Conservation (phyloP, 2,329 filamentous ascomycete species). For the Domatiomyces catenatus region DNA sequence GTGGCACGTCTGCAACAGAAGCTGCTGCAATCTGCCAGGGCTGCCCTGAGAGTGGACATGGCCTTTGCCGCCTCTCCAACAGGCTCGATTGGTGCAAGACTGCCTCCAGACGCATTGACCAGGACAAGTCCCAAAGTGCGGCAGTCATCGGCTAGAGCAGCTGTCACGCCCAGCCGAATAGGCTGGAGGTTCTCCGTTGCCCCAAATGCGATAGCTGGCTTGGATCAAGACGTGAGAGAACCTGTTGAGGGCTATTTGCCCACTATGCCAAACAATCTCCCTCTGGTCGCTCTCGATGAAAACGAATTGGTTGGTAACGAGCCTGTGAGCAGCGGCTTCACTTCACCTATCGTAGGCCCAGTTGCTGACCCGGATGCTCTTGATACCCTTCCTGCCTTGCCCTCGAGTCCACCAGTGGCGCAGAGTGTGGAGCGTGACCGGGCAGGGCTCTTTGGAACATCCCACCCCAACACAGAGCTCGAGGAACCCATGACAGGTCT, state of each 20-base stretch:
- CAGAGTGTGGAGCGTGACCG: background rate
- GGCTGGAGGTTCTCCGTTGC: slow-evolving; percentile 17
- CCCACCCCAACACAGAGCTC: slow-evolving; percentile 2
- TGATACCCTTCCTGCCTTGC: background rate
- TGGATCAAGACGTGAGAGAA: slow-evolving; percentile 16
- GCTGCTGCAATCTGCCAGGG: slow-evolving; percentile 15
- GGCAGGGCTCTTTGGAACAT: background rate
- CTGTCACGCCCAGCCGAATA: background rate
- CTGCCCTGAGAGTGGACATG: slow-evolving; percentile 13
- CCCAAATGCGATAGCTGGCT: slow-evolving; percentile 9
- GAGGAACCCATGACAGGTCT: slow-evolving; percentile 12
- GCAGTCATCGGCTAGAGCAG: background rate
- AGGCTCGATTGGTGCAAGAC: slow-evolving; percentile 15
- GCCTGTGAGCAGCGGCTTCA: slow-evolving; percentile 17
- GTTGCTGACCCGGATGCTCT: background rate
- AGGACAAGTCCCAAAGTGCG: background rate
- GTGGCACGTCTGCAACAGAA: slow-evolving; percentile 14
- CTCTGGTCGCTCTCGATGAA: slow-evolving; percentile 1
- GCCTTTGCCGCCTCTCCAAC: slow-evolving; percentile 14
- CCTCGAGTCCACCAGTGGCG: background rate
- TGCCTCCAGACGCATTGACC: slow-evolving; percentile 5
- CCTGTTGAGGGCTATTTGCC: slow-evolving; percentile 15
- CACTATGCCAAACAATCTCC: slow-evolving; percentile 9
- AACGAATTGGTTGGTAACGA: slow-evolving; percentile 4
- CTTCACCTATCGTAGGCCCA: slow-evolving; percentile 7